Percentiles rank a stretch among this genome's conserved stretches.
phyloP scores from a whole-genome alignment of 768 basidiomycete species.

The Boletus rex-veris region DNA sequence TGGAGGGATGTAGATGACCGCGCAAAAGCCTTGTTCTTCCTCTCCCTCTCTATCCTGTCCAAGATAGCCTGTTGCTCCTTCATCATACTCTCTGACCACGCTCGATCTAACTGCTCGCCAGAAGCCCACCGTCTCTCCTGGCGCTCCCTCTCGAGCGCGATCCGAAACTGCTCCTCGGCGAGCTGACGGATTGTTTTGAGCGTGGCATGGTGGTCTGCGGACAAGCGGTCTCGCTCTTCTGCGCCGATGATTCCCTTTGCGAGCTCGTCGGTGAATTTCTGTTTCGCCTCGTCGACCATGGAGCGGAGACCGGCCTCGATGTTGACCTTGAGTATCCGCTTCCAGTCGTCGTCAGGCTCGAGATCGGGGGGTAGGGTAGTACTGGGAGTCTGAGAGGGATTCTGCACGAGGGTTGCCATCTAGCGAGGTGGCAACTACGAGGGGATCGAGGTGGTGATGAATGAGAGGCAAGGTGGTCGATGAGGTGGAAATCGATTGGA shows the following conservation, averaged over 20 bases:
- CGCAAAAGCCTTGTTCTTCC: conserved; percentile 19
- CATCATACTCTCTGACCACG: conserved; percentile 34
- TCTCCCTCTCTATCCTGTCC: conserved; percentile 45
- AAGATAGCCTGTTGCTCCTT: conserved; percentile 44
- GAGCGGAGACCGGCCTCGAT: conserved; percentile 46
- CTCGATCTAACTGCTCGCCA: conserved; percentile 33
- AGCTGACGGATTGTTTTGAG: conserved; percentile 44
- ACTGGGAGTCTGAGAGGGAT: conserved; percentile 9
- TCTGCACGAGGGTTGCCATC: conserved; percentile 26
- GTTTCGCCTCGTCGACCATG: conserved; percentile 59
- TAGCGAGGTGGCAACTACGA: conserved; percentile 3
- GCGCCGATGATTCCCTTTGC: conserved; percentile 37
- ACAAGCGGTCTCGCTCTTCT: conserved; percentile 35
- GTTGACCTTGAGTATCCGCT: conserved; percentile 40
- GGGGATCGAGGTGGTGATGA: neutral
- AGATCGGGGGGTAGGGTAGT: conserved; percentile 20
- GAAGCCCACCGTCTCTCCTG: conserved; percentile 48
- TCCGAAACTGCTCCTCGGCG: conserved; percentile 45
- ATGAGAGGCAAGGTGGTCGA: neutral
- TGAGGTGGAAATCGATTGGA: too few relatives aligned
- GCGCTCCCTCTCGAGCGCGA: conserved; percentile 45
- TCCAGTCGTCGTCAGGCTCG: conserved; percentile 59
- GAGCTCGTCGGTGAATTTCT: conserved; percentile 51
- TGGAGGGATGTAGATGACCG: neutral
- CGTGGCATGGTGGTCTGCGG: conserved; percentile 36